These are phyloP conservation scores for Coemansia sp. DNA, from an alignment of 192 early-diverging fungal genomes.

Conservation along the genomic window DNA sequence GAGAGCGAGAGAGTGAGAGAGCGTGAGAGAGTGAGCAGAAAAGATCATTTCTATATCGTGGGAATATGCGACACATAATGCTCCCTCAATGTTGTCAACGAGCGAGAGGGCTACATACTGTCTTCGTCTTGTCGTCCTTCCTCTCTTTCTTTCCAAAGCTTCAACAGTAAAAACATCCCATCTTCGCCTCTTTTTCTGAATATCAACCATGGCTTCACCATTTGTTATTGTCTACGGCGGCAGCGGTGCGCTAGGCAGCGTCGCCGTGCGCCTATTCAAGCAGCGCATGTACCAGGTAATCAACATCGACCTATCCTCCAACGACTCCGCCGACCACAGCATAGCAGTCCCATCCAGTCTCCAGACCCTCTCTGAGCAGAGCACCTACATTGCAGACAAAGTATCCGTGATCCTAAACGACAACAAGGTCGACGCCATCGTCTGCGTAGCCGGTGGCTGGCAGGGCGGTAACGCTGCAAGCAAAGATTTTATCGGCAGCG, in stretches of 20 bases:
- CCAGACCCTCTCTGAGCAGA: slow-evolving; percentile 62
- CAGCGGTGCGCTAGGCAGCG: slow-evolving; percentile 82
- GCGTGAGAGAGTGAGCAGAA: not conserved
- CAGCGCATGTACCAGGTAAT: slow-evolving; percentile 75
- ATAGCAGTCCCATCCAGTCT: slow-evolving; percentile 57
- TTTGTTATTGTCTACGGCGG: slow-evolving; percentile 88
- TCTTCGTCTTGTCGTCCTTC: not conserved
- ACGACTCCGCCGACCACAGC: slow-evolving; percentile 75
- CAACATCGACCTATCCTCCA: slow-evolving; percentile 75
- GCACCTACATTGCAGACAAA: slow-evolving; percentile 59
- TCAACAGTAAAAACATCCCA: not conserved
- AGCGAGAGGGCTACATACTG: not conserved
- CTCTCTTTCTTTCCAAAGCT: not conserved
- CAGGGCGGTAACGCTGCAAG: slow-evolving; percentile 84
- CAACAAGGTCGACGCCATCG: slow-evolving; percentile 73
- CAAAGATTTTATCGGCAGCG: slow-evolving; percentile 66
- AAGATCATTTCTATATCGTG: not conserved
- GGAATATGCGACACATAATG: not conserved
- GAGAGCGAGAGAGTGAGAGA: not conserved
- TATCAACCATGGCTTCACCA: slow-evolving; percentile 52
- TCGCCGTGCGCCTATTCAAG: slow-evolving; percentile 72
- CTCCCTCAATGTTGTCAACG: slow-evolving; percentile 1
- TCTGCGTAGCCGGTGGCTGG: slow-evolving; percentile 97
- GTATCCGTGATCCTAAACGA: slow-evolving; percentile 34
- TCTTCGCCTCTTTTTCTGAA: not conserved